Evolutionary conservation across 148 eudicot species (phyloP).

Genomic region (Tetragonia tetragonoides): DNA sequence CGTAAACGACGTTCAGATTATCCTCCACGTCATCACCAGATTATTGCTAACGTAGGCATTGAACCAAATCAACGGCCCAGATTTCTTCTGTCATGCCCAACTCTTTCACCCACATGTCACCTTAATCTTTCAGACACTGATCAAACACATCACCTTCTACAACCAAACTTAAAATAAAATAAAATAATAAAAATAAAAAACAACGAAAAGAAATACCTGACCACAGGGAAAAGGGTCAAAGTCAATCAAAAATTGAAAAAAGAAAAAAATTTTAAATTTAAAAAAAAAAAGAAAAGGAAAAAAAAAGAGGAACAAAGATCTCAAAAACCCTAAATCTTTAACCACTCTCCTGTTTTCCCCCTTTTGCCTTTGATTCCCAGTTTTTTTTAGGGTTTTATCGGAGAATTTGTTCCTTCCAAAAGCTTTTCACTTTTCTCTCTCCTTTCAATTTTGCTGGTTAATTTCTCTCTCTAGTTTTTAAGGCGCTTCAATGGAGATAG

Average conservation of each 20-base stretch:
- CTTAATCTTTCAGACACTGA: neutral
- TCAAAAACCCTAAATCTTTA: slow-evolving; percentile 21
- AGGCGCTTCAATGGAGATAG: slow-evolving; percentile 21
- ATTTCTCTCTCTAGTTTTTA: slow-evolving; percentile 9
- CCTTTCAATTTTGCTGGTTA: neutral
- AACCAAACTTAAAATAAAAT: neutral
- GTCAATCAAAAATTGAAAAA: no score
- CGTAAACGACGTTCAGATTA: no score
- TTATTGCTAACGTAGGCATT: neutral
- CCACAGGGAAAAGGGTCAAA: neutral
- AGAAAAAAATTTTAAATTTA: neutral
- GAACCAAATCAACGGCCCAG: neutral
- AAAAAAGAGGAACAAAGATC: neutral
- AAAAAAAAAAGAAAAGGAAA: neutral
- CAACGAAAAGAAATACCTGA: neutral
- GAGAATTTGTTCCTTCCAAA: slow-evolving; percentile 20
- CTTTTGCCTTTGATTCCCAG: slow-evolving; percentile 24
- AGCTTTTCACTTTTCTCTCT: slow-evolving; percentile 7
- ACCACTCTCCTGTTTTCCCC: slow-evolving; percentile 1
- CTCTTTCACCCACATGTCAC: neutral
- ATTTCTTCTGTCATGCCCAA: neutral
- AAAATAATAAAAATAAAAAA: neutral
- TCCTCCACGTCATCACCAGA: neutral
- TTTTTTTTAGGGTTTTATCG: slow-evolving; percentile 26
- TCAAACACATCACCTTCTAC: neutral